Conservation (phyloP, 116 monocot genomes). For the Papilionanthe hybrid region DNA sequence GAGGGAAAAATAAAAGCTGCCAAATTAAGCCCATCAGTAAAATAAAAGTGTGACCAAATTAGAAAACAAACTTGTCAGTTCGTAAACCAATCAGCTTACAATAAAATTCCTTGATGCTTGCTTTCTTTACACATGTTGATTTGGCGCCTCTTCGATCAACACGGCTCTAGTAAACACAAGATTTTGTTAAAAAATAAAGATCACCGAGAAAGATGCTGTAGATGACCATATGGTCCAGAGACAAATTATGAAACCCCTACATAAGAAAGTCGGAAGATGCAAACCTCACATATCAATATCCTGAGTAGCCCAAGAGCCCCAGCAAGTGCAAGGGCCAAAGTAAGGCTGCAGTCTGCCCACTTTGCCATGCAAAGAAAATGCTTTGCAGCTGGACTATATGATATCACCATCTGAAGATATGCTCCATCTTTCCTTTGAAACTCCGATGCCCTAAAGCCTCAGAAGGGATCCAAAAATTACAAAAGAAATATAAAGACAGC, state of each 20-base stretch:
- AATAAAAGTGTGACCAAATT: slow-evolving; percentile 3
- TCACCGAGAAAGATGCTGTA: neutral
- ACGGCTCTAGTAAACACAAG: slow-evolving; percentile 23
- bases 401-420: slow-evolving; percentile 55
- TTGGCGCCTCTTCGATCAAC: slow-evolving; percentile 38
- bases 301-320: slow-evolving; percentile 17
- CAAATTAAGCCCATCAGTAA: neutral
- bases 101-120: slow-evolving; percentile 30
- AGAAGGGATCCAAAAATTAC: neutral
- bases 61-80: neutral
- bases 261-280: neutral
- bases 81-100: slow-evolving; percentile 11
- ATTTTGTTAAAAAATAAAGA: slow-evolving; percentile 6
- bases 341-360: slow-evolving; percentile 58
- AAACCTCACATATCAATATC: slow-evolving; percentile 56
- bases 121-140: slow-evolving; percentile 35
- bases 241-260: neutral
- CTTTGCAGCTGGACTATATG: slow-evolving; percentile 52
- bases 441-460: slow-evolving; percentile 29
- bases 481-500: neutral
- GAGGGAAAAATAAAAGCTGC: slow-evolving; percentile 53
- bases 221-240: neutral
- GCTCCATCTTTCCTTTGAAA: slow-evolving; percentile 37
- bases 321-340: slow-evolving; percentile 40
- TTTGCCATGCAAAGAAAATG: slow-evolving; percentile 54